phyloP scores from a whole-genome alignment of 225 moss, liverwort and hornwort species.

The Climacium dendroides region DNA sequence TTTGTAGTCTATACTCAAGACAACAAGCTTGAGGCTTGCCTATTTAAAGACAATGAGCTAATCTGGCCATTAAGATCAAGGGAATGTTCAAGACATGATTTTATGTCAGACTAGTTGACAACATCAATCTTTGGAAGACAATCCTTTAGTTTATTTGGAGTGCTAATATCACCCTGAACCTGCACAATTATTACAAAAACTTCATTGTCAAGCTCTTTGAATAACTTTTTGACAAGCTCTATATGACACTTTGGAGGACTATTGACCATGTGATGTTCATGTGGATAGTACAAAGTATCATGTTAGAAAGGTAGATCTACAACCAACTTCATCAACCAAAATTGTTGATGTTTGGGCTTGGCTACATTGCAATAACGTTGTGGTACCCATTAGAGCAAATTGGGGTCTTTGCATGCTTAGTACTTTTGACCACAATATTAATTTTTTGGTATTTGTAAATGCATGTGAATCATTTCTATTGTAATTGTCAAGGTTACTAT shows the following conservation, averaged over 20 bases:
- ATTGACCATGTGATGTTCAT: fast-evolving
- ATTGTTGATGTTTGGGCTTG: not conserved
- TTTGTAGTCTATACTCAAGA: not conserved
- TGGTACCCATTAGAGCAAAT: not conserved
- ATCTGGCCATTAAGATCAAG: not conserved
- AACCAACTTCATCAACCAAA: not conserved
- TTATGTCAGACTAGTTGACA: not conserved
- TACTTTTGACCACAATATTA: not conserved
- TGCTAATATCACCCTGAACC: fast-evolving
- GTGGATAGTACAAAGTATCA: fast-evolving
- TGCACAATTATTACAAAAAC: fast-evolving
- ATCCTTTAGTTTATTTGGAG: fast-evolving
- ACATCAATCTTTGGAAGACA: not conserved
- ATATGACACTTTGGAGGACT: fast-evolving
- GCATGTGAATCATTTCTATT: not conserved
- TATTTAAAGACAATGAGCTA: fast-evolving
- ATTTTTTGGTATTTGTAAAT: not conserved
- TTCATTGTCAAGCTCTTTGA: not conserved
- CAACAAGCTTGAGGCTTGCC: not conserved
- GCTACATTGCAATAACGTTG: fast-evolving
- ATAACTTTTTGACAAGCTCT: not conserved
- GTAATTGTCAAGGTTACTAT: not conserved
- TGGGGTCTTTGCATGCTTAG: fast-evolving
- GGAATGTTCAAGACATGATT: not conserved
- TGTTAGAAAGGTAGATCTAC: fast-evolving